Base-by-base conservation (phyloP, 2,329 filamentous ascomycete genomes). In the Colletotrichum spinosum region DNA sequence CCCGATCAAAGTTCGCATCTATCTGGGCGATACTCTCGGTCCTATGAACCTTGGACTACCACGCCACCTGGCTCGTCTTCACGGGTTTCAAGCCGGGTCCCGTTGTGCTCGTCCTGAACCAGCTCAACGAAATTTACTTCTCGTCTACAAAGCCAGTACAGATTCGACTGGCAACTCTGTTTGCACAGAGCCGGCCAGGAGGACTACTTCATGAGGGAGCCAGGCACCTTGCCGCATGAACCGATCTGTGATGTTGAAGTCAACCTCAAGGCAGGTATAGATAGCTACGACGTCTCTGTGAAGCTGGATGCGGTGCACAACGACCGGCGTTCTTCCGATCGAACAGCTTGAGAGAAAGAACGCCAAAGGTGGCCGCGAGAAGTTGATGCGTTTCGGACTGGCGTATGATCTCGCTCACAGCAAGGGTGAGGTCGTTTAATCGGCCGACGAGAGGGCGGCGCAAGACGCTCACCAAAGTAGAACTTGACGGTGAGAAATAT, bases 191-290 rank as follows among this genome's bases (percentile, higher is more conserved):
- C 75, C 51, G 81, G 74, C 53, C 79, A 74, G 70, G 82, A 85
- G 58, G 84, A 86, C 69, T 86, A 87, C 69, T 78, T 87, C 12
- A 83, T 87, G 25, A 12, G 83, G 85, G 70, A 86, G 83, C 62
- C 81, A 86, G 55, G 78, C 79, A 38, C 81, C 83, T 39, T 84
- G 85, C 65, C 77, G 84, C 33, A 92, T 93, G 86, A 88, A 83
- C 25, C 88, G 93, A 7, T 92, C 90, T 1, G 90, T 94, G 44
- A 90, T 55, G 89, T 92, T 1, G 93, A 96, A 74, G 83, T 96
- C 8, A 83, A 90, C 41, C 86, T 97, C 34, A 88, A 92, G 17
- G 85, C 90, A 0, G 93, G 93, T 10, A 88, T 17, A 17, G 17
- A 17, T 17, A 17, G 86, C 48, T 97, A 97, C 76, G 88, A 87